These are phyloP conservation scores for Cephalotrichum gorgonifer DNA, from an alignment of 2,329 filamentous ascomycete genomes.

Conservation along the genomic window DNA sequence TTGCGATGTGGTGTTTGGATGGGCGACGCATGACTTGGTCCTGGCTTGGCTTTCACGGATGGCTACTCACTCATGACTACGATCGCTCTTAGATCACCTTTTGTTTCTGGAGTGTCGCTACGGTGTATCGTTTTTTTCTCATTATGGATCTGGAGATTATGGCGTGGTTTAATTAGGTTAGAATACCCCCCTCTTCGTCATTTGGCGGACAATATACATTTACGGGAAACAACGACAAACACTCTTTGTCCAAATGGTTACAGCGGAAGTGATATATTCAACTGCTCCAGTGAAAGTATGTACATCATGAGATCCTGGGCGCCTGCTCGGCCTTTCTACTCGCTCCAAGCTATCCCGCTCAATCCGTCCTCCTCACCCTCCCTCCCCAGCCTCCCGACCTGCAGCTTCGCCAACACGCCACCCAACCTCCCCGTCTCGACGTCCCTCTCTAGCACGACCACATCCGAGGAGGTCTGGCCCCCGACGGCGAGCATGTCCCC, in stretches of 20 bases:
- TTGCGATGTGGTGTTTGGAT: neutral
- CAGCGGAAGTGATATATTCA: neutral
- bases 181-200: neutral
- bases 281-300: too few relatives aligned
- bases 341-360: constrained; percentile 36
- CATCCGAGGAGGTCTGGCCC: constrained; percentile 47
- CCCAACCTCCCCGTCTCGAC: constrained; percentile 43
- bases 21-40: too few relatives aligned
- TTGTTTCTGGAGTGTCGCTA: neutral
- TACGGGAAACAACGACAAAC: neutral
- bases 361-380: constrained; percentile 34
- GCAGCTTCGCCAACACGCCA: constrained; percentile 27
- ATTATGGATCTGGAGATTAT: neutral
- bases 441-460: constrained; percentile 48
- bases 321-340: constrained; percentile 23
- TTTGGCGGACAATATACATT: neutral
- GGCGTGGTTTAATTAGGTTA: neutral
- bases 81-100: neutral
- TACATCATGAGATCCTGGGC: neutral
- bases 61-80: neutral
- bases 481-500: constrained; percentile 53
- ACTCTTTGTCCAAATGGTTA: neutral
- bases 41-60: too few relatives aligned
- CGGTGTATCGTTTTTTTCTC: neutral
- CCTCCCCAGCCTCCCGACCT: constrained; percentile 27